Base-by-base conservation (phyloP, 2,329 filamentous ascomycete species). In the Botrytis squamosa region DNA sequence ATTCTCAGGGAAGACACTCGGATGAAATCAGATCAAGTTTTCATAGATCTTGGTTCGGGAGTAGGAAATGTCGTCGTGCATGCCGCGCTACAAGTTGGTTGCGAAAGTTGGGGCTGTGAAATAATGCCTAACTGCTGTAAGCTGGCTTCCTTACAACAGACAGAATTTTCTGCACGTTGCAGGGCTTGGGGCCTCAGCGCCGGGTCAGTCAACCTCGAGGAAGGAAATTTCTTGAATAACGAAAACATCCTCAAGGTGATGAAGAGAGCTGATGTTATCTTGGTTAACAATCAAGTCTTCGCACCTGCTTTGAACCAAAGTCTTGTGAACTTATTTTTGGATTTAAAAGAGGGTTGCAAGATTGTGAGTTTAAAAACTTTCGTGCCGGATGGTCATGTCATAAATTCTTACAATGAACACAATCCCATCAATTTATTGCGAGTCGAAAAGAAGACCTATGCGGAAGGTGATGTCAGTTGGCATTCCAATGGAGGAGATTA, bases 251-350 rank as follows among this genome's bases (percentile, higher is more conserved):
- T 91, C 74, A 87, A 90, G 38, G 91, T 91, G 12, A 86, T 99
- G 68, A 91, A 92, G 82, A 89, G 91, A 72, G 95, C 96, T 2
- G 96, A 99, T 81, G 95, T 98, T n/a, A 89, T 99, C 29, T 88
- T 99, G 40, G 95, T 98, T 79, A 99, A 99, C 85, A 99, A 99
- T 84, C 95, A 98, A 83, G 96, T 94, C 3, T 99, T 99, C 83
- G 95, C 92, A 9, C 91, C 95, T 22, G 88, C 91, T 78, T 88
- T 98, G 72, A 99, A 98, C 83, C 92, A 93, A 80, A 89, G 90
- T 75, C 86, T 99, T 64, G 89, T 95, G 77, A 90, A 93, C 78
- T 93, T 97, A 85, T 98, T 99, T 80, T 85, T 99, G 75, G 96
- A 99, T 80, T 85, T 98, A 76, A 98, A 98, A 83, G 88, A 93